Base-by-base conservation (phyloP, 23 red algal genomes). In the Gracilaria gracilis region DNA sequence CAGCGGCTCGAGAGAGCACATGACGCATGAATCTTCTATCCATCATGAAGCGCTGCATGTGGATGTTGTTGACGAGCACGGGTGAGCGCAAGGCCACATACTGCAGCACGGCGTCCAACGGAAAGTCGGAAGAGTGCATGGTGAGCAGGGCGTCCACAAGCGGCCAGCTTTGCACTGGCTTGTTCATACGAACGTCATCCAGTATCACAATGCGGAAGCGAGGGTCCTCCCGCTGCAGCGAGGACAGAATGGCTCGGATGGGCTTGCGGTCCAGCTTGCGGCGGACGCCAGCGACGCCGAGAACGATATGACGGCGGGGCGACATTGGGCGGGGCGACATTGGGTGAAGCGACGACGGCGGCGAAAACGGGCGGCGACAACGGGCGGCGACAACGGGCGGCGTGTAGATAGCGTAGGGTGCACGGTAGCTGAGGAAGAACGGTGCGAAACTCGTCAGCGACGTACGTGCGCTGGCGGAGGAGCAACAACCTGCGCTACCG, bases 1-100 rank as follows among this genome's bases (percentile, higher is more conserved):
- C 92, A 14, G 71, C 78, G 17, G 53, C 53, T 29, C 50, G 59
- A 20, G 51, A 64, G 67, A 99, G 81, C 15, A 95, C 81, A 51
- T 48, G 58, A 23, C 87, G 85, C 50, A 94, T 83, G 17, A 62
- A 19, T 65, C 66, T 57, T 28, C 97, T 48, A 69, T 96, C 89
- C 73, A 94, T 82, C 14, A 99, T 61, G 42, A 79, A 47, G 42
- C 32, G 80, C 77, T 96, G 94, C 51, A 81, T 84, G 65, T 50
- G 38, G 19, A 99, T 25, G 84, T 85, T 77, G 84, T 95, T 95
- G 42, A 99, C 83, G 12, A 85, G 62, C 28, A 90, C 48, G 46
- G 94, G 89, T 15, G 83, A 81, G 48, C 97, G 93, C n/a, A 95
- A 70, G 27, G 88, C 85, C 9, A 67, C 82, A 79, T 99, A 99